A percentile compares a stretch with the other conserved stretches of the same genome.
Conservation (phyloP, 768 basidiomycete genomes). For the Nidularia pulvinata region DNA sequence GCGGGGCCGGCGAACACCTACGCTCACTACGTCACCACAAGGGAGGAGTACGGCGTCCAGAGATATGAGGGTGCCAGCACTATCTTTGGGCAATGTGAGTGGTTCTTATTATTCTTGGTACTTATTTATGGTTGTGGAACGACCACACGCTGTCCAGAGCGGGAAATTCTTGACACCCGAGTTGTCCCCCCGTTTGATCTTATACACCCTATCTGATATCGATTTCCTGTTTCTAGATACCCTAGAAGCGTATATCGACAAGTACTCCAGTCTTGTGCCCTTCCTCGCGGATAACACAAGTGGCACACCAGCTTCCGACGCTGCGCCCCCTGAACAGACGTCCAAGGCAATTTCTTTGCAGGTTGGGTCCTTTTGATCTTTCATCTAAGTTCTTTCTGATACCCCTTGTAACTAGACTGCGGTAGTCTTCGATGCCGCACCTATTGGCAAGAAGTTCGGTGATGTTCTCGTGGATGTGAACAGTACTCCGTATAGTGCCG, state of each 20-base stretch:
- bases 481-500: conserved; percentile 46
- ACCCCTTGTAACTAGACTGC: conserved; percentile 35
- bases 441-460: conserved; percentile 61
- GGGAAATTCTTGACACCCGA: no score
- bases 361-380: conserved; percentile 26
- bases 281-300: conserved; percentile 52
- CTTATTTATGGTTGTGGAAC: no score
- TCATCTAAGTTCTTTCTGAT: background rate
- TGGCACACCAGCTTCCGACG: conserved; percentile 56
- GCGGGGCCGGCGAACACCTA: conserved; percentile 87
- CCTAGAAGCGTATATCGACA: conserved; percentile 80
- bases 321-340: conserved; percentile 64
- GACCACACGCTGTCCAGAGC: no score
- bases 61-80: conserved; percentile 85
- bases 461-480: conserved; percentile 56
- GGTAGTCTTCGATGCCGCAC: conserved; percentile 61
- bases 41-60: conserved; percentile 73
- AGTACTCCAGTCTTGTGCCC: conserved; percentile 65
- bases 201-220: background rate
- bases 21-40: conserved; percentile 71
- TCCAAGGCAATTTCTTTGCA: conserved; percentile 68
- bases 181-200: no score
- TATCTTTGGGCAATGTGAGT: conserved; percentile 72
- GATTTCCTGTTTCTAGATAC: conserved; percentile 43
- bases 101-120: conserved; percentile 1